These are phyloP conservation scores for Kwoniella heveanensis DNA, from an alignment of 768 basidiomycete species.

Conservation along the genomic window DNA sequence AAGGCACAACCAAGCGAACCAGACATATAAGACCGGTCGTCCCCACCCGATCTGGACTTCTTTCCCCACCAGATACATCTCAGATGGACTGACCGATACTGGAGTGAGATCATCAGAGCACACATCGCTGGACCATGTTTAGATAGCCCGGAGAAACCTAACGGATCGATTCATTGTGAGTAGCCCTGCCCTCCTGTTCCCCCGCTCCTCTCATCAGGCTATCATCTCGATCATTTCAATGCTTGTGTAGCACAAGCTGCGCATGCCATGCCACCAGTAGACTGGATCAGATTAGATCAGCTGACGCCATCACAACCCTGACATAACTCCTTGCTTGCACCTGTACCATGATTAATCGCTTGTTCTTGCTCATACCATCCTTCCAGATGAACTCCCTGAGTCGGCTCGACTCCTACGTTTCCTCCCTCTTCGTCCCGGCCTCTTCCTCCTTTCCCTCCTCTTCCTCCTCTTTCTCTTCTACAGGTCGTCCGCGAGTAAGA, in stretches of 20 bases:
- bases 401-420: constrained; percentile 38
- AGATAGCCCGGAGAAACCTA: constrained; percentile 8
- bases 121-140: constrained; percentile 4
- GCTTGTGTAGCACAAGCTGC: too few species aligned
- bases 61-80: not conserved
- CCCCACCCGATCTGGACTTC: not conserved
- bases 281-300: too few species aligned
- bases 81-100: not conserved
- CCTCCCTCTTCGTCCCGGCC: constrained; percentile 14
- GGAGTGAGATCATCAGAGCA: not conserved
- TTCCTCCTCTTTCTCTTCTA: not conserved
- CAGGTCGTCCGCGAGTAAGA: not conserved
- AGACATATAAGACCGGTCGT: too few species aligned
- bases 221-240: too few species aligned
- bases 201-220: too few species aligned
- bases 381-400: constrained; percentile 38
- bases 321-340: too few species aligned
- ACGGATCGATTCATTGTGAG: not conserved
- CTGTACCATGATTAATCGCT: too few species aligned
- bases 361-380: not conserved
- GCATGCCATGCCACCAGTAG: too few species aligned
- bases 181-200: too few species aligned
- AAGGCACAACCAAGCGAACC: too few species aligned
- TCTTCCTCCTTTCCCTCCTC: constrained; percentile 9
- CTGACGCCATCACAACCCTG: too few species aligned